Percentiles rank a stretch among this genome's conserved stretches.
phyloP scores from a whole-genome alignment of 2,329 filamentous ascomycete species.

The Fusarium falciforme region DNA sequence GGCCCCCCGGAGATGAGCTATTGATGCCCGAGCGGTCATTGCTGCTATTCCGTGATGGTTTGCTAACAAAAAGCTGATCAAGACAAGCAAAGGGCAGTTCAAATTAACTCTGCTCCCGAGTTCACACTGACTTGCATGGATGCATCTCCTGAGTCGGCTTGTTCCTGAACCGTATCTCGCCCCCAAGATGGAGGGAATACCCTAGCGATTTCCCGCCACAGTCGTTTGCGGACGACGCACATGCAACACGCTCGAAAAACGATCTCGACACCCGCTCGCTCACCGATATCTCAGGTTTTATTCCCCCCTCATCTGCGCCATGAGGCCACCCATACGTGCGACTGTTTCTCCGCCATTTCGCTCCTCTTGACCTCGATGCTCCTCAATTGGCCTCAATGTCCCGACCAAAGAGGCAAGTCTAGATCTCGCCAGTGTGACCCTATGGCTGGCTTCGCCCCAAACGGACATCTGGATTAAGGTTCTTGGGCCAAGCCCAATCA shows the following conservation, averaged over 20 bases:
- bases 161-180: not conserved
- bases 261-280: slow-evolving; percentile 9
- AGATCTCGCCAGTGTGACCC: slow-evolving; percentile 14
- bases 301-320: slow-evolving; percentile 6
- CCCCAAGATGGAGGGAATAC: not conserved
- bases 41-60: not conserved
- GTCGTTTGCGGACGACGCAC: not conserved
- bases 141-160: slow-evolving; percentile 1
- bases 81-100: not conserved
- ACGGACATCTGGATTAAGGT: slow-evolving; percentile 37
- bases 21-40: not conserved
- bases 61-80: not conserved
- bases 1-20: not conserved
- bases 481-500: slow-evolving; percentile 32
- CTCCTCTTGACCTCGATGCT: not conserved
- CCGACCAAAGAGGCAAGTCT: slow-evolving; percentile 15
- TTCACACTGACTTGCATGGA: slow-evolving; percentile 11
- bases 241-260: slow-evolving; percentile 15
- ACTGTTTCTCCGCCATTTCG: slow-evolving; percentile 1
- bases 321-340: slow-evolving; percentile 16
- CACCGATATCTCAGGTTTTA: slow-evolving; percentile 19
- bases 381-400: not conserved
- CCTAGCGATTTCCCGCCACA: slow-evolving; percentile 4
- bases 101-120: not conserved
- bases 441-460: slow-evolving; percentile 28